Conservation (phyloP, 2,329 filamentous ascomycete genomes). For the Ilyonectria sp. region DNA sequence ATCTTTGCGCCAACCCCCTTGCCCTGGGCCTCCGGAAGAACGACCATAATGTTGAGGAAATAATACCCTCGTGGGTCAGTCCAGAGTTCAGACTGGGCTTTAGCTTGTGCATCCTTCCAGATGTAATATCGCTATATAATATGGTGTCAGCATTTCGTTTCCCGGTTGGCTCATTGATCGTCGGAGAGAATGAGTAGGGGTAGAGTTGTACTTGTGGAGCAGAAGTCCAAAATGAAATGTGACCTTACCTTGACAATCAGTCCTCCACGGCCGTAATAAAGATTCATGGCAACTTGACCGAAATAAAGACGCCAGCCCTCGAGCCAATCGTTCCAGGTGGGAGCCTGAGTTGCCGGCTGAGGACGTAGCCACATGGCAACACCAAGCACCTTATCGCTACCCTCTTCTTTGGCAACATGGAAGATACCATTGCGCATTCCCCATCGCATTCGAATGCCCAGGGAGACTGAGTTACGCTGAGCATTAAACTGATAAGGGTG, state of each 20-base stretch:
- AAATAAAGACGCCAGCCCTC: slow-evolving; percentile 78
- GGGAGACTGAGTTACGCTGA: slow-evolving; percentile 73
- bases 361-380: slow-evolving; percentile 82
- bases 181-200: background rate
- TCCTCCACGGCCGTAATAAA: slow-evolving; percentile 78
- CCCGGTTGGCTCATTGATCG: too few species aligned
- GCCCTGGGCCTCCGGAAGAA: slow-evolving; percentile 75
- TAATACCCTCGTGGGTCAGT: slow-evolving; percentile 78
- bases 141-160: background rate
- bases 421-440: slow-evolving; percentile 80
- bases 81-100: slow-evolving; percentile 75
- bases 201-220: too few species aligned
- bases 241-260: slow-evolving; percentile 69
- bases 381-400: slow-evolving; percentile 71
- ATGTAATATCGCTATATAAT: slow-evolving; percentile 75
- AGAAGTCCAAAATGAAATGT: too few species aligned
- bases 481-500: slow-evolving; percentile 66
- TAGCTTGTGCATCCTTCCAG: slow-evolving; percentile 77
- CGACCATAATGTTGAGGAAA: slow-evolving; percentile 83
- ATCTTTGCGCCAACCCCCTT: slow-evolving; percentile 76
- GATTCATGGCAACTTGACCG: slow-evolving; percentile 76
- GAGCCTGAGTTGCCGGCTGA: slow-evolving; percentile 59
- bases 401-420: slow-evolving; percentile 76
- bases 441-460: slow-evolving; percentile 78
- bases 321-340: slow-evolving; percentile 74